Evolutionary conservation across 208 protist species (phyloP), one percentile per base, ranked within the genome.

Genomic region (Novymonas esmeraldas): DNA sequence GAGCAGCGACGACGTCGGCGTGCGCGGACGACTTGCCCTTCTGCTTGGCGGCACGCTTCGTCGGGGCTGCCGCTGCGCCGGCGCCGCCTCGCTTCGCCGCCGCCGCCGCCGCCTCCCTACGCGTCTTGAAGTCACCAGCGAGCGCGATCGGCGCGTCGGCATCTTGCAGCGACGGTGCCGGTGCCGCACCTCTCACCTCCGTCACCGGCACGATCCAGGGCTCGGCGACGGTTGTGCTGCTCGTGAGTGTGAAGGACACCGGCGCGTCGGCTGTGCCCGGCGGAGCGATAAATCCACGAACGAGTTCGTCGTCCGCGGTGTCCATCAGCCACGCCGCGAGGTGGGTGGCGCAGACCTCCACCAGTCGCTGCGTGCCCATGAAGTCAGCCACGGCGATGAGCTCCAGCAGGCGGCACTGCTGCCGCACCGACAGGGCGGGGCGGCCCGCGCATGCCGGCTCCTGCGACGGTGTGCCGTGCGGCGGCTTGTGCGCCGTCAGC

Each of bases 301-400:
- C 55, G 13, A 93, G 75, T 6, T 87, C 84, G 0, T 79, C 75
- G 51, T 89, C 82, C 3, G 74, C 82, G 20, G 64, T 13, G 22
- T 82, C 79, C 77, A 88, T 80, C 24, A 93, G 56, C 64, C 87
- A 85, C 48, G 75, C 80, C n/a, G 70, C 60, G 31, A 93, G 67
- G 50, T 89, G 85, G 13, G 68, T 64, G 18, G 70, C 75, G 42
- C 81, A 88, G 44, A 79, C 38, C 20, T 72, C 66, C 39, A 64
- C 66, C 33, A 93, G 62, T 16, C 59, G 70, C 28, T 51, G 51
- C 28, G 84, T 79, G 42, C 82, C 81, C 9, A 93, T 29, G 48
- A 75, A 93, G 59, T 89, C 84, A 3, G 81, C 87, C 10, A 79
- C 63, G 11, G 78, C 67, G 24, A 89, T 61, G 38, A 93, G 76